These are phyloP conservation scores for Fomes fomentarius DNA, from an alignment of 1,284 basidiomycete genomes.

Conservation along the genomic window DNA sequence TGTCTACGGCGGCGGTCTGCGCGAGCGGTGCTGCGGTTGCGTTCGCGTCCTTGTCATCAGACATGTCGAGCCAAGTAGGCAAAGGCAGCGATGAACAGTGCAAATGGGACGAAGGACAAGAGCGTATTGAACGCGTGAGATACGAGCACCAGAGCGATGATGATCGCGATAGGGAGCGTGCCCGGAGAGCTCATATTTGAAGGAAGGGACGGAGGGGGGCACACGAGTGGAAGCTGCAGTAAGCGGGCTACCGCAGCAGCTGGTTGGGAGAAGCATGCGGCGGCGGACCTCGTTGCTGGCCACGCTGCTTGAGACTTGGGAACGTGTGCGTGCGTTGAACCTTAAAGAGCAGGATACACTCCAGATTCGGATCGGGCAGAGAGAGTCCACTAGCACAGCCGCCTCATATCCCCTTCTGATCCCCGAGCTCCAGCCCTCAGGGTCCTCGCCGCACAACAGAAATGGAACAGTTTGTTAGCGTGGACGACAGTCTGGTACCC, in stretches of 20 bases:
- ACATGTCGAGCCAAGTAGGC: slow-evolving; percentile 4
- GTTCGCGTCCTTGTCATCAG: not conserved
- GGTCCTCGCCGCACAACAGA: not conserved
- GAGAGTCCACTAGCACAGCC: slow-evolving; percentile 1
- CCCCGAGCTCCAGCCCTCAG: not conserved
- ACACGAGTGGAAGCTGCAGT: too few relatives aligned
- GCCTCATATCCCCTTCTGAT: not conserved
- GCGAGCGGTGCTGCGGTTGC: not conserved
- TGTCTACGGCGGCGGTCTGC: slow-evolving; percentile 15
- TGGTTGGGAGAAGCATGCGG: slow-evolving; percentile 3
- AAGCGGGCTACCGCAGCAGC: slow-evolving; percentile 4
- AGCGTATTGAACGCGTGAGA: slow-evolving; percentile 1
- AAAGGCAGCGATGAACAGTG: not conserved
- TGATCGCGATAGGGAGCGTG: slow-evolving; percentile 11
- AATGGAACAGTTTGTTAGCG: too few relatives aligned
- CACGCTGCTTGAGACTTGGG: slow-evolving; percentile 3
- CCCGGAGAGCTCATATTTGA: slow-evolving; percentile 16
- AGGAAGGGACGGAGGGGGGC: not conserved
- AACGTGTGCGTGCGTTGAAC: not conserved
- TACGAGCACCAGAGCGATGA: slow-evolving; percentile 14
- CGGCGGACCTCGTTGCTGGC: slow-evolving; percentile 11
- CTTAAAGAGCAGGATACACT: not conserved
- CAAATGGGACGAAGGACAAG: slow-evolving; percentile 11
- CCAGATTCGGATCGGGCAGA: slow-evolving; percentile 11
- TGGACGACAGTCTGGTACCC: too few relatives aligned